These are phyloP conservation scores for Hortiboletus campestris DNA, from an alignment of 768 basidiomycete species.

Conservation along the genomic window DNA sequence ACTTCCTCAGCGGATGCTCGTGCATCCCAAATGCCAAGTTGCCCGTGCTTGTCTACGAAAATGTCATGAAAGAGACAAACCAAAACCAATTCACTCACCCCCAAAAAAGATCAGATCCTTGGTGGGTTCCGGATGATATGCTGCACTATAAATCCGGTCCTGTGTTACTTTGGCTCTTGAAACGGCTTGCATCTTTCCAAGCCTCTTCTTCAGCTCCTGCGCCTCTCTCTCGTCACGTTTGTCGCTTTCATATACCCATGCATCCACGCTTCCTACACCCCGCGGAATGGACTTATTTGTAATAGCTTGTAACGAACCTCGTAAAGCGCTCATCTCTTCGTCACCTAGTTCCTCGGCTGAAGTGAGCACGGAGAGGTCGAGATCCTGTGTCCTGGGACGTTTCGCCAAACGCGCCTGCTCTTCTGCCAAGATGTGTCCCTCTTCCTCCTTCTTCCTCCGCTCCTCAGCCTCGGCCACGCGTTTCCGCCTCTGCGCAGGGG, in stretches of 20 bases:
- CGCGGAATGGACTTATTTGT: conserved; percentile 37
- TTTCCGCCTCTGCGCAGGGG: conserved; percentile 56
- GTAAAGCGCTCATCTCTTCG: conserved; percentile 47
- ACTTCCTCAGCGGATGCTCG: conserved; percentile 64
- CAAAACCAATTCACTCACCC: conserved; percentile 38
- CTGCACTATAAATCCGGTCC: conserved; percentile 71
- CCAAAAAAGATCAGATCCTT: conserved; percentile 89
- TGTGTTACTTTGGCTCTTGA: conserved; percentile 79
- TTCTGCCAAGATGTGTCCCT: conserved; percentile 58
- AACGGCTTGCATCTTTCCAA: conserved; percentile 60
- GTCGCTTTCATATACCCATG: conserved; percentile 49
- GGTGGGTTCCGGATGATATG: conserved; percentile 75
- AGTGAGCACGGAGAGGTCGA: conserved; percentile 56
- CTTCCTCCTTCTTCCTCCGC: conserved; percentile 57
- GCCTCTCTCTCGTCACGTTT: conserved; percentile 49
- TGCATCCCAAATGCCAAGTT: conserved; percentile 86
- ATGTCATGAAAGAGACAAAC: background rate
- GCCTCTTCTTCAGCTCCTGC: conserved; percentile 49
- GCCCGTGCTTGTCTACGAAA: conserved; percentile 76
- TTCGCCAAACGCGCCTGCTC: conserved; percentile 63
- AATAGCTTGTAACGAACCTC: conserved; percentile 42
- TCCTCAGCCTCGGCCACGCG: conserved; percentile 66
- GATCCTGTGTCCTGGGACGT: conserved; percentile 63
- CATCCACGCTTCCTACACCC: conserved; percentile 45
- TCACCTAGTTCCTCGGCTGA: conserved; percentile 45